Percentiles rank a stretch among this genome's conserved stretches.
Conservation (phyloP, 257 asterid species). For the Scutellaria minor region DNA sequence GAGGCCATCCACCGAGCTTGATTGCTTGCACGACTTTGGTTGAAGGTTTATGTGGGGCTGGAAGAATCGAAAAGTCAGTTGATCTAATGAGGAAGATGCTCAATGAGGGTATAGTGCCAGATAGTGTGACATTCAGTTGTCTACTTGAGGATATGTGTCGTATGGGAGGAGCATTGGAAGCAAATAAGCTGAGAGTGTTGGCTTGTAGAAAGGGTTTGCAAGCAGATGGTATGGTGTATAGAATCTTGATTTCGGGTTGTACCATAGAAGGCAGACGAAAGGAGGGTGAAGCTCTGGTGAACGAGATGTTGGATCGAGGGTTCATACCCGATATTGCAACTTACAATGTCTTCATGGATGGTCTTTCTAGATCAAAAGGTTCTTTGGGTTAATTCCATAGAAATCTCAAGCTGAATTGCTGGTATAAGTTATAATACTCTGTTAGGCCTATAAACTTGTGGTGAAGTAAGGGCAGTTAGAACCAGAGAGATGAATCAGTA, state of each 20-base stretch:
- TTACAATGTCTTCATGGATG: slow-evolving; percentile 71
- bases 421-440: not conserved
- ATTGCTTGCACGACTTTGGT: slow-evolving; percentile 72
- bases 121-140: slow-evolving; percentile 83
- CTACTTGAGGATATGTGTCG: slow-evolving; percentile 69
- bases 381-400: slow-evolving; percentile 20
- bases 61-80: slow-evolving; percentile 50
- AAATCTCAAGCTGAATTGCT: slow-evolving; percentile 22
- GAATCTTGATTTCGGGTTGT: slow-evolving; percentile 73
- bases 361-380: slow-evolving; percentile 50
- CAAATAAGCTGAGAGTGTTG: slow-evolving; percentile 73
- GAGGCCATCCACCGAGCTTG: slow-evolving; percentile 62
- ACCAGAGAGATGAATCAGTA: not conserved
- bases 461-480: not conserved
- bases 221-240: slow-evolving; percentile 72
- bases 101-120: slow-evolving; percentile 57
- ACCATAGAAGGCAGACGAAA: slow-evolving; percentile 65
- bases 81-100: slow-evolving; percentile 64
- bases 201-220: slow-evolving; percentile 72
- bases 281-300: slow-evolving; percentile 76
- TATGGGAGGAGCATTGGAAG: slow-evolving; percentile 62
- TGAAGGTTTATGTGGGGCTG: slow-evolving; percentile 60
- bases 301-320: slow-evolving; percentile 91
- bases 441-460: not conserved
- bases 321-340: slow-evolving; percentile 78